Base-by-base conservation (phyloP, 1,139 yeast genomes). In the Candida gigantensis region DNA sequence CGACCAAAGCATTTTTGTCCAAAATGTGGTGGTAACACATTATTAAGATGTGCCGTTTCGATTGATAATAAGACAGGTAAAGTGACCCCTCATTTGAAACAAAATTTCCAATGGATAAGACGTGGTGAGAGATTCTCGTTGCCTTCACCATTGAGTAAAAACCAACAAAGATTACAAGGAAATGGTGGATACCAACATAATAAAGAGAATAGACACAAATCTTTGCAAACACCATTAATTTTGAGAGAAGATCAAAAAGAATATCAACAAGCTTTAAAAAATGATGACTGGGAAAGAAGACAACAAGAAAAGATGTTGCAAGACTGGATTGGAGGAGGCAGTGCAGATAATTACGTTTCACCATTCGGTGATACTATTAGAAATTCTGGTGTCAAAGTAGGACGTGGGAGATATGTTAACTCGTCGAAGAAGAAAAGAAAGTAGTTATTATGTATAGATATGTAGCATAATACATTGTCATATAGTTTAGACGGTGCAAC, bases 191-290 rank as follows among this genome's bases (percentile, higher is more conserved):
- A 65, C 56, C 86, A 80, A 48, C 92, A 84, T 53, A 76, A 77
- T 51, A 75, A 75, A 45, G 70, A 77, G 36, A 79, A 79, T 47
- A 73, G 81, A 42, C 75, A 73, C 45, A 77, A 74, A 47, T 68
- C 74, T 28, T 53, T 68, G 40, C 77, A 69, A 39, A 72, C 72
- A 23, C 79, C 77, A n/a, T 58, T 73, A 16, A 72, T 86, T 32
- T 74, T 89, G 42, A 76, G 95, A 49, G 97, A 87, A 59, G 99
- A 94, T 60, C 97, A 92, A 65, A 85, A 84, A 54, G 98, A 92
- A 61, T 94, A 92, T 60, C 81, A 79, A 50, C 82, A 84, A 57
- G 95, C 96, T 2, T 60, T 90, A 40, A 89, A 89, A 57, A 83
- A 86, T 52, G 95, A 89, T 41, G 81, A 82, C 33, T 88, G 97